Evolutionary conservation across 306 rosid species (phyloP).

Genomic region (Purshia tridentata): DNA sequence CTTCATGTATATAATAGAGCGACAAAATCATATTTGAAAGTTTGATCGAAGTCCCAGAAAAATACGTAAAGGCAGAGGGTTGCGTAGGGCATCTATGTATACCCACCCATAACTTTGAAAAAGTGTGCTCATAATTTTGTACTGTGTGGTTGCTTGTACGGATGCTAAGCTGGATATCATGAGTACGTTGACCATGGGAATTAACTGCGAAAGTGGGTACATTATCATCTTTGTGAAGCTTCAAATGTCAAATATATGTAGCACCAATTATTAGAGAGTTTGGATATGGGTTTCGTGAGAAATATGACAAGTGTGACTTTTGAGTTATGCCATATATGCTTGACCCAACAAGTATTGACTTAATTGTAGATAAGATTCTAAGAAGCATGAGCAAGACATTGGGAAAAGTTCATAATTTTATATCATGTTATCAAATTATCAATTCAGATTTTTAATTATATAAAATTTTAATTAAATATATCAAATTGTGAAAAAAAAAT

Average conservation of each 20-base stretch:
- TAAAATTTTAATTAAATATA: too few species aligned
- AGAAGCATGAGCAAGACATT: not conserved
- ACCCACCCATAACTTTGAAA: not conserved
- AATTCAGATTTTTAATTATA: too few species aligned
- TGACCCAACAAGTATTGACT: slow-evolving; percentile 19
- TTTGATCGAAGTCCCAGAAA: not conserved
- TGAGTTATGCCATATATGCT: not conserved
- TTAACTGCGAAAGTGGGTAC: not conserved
- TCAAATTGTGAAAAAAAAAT: too few species aligned
- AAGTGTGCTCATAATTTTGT: not conserved
- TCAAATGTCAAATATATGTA: too few species aligned
- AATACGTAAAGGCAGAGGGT: not conserved
- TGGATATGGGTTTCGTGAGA: slow-evolving; percentile 23
- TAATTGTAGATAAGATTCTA: slow-evolving; percentile 11
- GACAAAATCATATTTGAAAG: not conserved
- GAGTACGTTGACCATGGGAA: slow-evolving; percentile 21
- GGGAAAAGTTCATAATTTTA: not conserved
- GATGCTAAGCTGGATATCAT: slow-evolving; percentile 2
- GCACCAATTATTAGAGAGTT: slow-evolving; percentile 14
- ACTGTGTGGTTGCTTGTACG: slow-evolving; percentile 10
- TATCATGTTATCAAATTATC: not conserved
- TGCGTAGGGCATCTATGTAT: not conserved
- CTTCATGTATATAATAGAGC: not conserved
- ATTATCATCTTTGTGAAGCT: not conserved
- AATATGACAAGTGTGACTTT: not conserved